These are phyloP conservation scores for Rugonectria rugulosa DNA, from an alignment of 2,329 filamentous ascomycete genomes.

Conservation along the genomic window DNA sequence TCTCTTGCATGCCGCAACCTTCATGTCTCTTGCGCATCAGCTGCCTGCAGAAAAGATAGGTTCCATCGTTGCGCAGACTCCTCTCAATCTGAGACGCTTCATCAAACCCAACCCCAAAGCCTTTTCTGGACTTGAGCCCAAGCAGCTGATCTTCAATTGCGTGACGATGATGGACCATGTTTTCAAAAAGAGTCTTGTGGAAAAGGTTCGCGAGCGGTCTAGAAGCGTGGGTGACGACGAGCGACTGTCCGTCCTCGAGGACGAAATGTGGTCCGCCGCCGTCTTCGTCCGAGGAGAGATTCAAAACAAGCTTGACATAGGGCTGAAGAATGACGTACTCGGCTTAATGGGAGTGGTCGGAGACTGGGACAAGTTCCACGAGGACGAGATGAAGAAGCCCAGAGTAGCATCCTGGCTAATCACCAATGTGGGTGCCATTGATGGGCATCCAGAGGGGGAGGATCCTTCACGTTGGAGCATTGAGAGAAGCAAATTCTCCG, in stretches of 20 bases:
- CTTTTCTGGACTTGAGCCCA: no score
- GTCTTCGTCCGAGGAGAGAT: neutral
- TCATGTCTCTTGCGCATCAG: neutral
- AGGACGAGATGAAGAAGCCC: slow-evolving; percentile 1
- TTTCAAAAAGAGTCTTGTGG: slow-evolving; percentile 1
- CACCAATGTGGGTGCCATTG: slow-evolving; percentile 23
- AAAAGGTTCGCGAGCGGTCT: neutral
- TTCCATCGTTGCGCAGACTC: neutral
- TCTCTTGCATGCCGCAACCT: neutral
- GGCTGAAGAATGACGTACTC: slow-evolving; percentile 12
- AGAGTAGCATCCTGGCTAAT: slow-evolving; percentile 16
- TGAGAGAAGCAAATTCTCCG: no score
- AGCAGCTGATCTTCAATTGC: no score
- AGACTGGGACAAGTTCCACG: slow-evolving; percentile 16
- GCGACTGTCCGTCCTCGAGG: neutral
- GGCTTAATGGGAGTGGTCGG: slow-evolving; percentile 14
- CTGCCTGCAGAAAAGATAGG: neutral
- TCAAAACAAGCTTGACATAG: neutral
- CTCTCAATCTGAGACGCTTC: no score
- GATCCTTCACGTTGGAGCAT: no score
- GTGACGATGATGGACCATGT: no score
- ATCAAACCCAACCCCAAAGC: no score
- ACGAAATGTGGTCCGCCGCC: neutral
- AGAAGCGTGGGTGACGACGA: neutral
- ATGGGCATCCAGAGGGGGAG: neutral